Evolutionary conservation across 345 rosid genomes (phyloP).

Genomic region (Euphorbia pulcherrima): DNA sequence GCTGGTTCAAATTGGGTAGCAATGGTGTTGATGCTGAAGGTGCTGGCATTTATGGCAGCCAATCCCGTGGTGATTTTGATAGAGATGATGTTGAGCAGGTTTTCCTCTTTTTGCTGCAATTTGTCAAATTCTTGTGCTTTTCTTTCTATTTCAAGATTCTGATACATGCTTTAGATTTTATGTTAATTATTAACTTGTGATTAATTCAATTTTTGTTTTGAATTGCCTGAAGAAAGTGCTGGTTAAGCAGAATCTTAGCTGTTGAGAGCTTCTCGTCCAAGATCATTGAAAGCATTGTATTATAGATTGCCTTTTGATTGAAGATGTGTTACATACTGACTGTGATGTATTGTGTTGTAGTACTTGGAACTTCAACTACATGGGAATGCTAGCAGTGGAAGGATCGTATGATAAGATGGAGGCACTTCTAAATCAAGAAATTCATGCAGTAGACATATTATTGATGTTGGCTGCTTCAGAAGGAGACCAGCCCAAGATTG

Average conservation of each 20-base stretch:
- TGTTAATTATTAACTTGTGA: neutral
- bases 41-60: constrained; percentile 95
- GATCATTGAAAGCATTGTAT: no score
- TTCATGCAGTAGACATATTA: constrained; percentile 84
- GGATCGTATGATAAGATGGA: constrained; percentile 91
- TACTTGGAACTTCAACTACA: constrained; percentile 93
- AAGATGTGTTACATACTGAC: no score
- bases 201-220: neutral
- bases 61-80: constrained; percentile 79
- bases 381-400: constrained; percentile 95
- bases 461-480: constrained; percentile 75
- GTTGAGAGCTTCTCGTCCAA: no score
- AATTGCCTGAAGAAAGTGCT: neutral
- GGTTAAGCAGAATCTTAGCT: no score
- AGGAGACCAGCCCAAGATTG: constrained; percentile 84
- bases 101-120: neutral
- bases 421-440: constrained; percentile 63
- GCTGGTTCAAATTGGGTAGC: constrained; percentile 90
- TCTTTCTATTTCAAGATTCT: no score
- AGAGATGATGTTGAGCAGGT: constrained; percentile 99
- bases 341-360: constrained; percentile 33
- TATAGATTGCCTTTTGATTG: no score
- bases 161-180: neutral
- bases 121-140: no score
- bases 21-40: constrained; percentile 91